Percentiles rank a stretch among this genome's conserved stretches.
Evolutionary conservation across 371 early-diverging fungal genomes (phyloP).

Genomic region (Astathelohania contejeani): DNA sequence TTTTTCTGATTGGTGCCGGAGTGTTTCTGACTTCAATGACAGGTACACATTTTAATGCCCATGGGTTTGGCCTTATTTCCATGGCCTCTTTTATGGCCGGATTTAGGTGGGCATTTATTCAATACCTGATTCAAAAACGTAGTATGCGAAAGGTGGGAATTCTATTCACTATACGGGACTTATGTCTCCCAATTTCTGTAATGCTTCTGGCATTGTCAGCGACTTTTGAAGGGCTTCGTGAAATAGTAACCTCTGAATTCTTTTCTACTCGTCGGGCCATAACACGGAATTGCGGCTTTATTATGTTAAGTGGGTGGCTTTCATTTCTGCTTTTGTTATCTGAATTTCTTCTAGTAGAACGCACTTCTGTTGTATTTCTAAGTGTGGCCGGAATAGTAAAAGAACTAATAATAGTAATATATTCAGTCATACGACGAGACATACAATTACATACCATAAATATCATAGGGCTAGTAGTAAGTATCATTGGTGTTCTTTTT

Average conservation of each 20-base stretch:
- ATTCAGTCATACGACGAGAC: slow-evolving; percentile 30
- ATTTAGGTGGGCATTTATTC: slow-evolving; percentile 51
- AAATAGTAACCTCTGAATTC: slow-evolving; percentile 36
- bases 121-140: slow-evolving; percentile 43
- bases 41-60: slow-evolving; percentile 13
- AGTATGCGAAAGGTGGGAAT: slow-evolving; percentile 27
- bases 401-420: slow-evolving; percentile 47
- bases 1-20: slow-evolving; percentile 48
- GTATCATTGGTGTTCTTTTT: slow-evolving; percentile 49
- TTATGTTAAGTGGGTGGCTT: slow-evolving; percentile 27
- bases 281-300: slow-evolving; percentile 23
- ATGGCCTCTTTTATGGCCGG: slow-evolving; percentile 47
- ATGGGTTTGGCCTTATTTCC: slow-evolving; percentile 27
- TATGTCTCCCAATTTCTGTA: slow-evolving; percentile 44
- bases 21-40: slow-evolving; percentile 40
- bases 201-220: slow-evolving; percentile 35
- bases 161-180: slow-evolving; percentile 34
- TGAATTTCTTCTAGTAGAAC: slow-evolving; percentile 46
- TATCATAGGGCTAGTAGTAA: slow-evolving; percentile 41
- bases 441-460: slow-evolving; percentile 34
- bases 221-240: slow-evolving; percentile 30
- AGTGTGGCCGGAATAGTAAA: slow-evolving; percentile 45
- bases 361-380: slow-evolving; percentile 46
- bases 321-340: slow-evolving; percentile 37
- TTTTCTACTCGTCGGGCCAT: slow-evolving; percentile 20